These are phyloP conservation scores for Skeletonema costatum DNA, from an alignment of 108 stramenopile species.

Conservation along the genomic window DNA sequence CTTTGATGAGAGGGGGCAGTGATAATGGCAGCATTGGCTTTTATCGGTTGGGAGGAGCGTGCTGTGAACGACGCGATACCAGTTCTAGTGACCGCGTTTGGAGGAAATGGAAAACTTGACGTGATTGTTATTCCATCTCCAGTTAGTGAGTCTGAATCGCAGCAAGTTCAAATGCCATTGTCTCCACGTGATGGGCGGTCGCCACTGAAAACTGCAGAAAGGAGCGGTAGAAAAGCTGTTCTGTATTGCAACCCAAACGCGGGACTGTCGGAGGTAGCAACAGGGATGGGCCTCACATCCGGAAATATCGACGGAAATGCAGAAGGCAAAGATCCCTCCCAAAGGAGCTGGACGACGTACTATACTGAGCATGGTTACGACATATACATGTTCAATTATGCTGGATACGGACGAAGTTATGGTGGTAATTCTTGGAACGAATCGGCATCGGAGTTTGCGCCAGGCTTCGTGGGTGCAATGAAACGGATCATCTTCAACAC, in stretches of 20 bases:
- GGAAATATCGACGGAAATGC: conserved; percentile 61
- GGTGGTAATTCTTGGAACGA: conserved; percentile 40
- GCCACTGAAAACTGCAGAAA: neutral
- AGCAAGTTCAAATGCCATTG: conserved; percentile 22
- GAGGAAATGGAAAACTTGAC: conserved; percentile 53
- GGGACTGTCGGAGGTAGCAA: conserved; percentile 80
- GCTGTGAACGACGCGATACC: conserved; percentile 13
- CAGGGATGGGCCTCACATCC: conserved; percentile 82
- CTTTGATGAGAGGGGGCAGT: neutral
- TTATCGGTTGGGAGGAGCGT: conserved; percentile 16
- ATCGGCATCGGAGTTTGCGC: conserved; percentile 28
- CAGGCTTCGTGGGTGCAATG: conserved; percentile 53
- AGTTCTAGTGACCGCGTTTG: neutral
- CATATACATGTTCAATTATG: conserved; percentile 88
- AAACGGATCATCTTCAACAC: conserved; percentile 52
- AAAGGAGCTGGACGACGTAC: conserved; percentile 78
- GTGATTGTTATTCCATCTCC: conserved; percentile 73
- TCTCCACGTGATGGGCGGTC: conserved; percentile 42
- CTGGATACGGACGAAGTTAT: conserved; percentile 83
- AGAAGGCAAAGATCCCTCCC: conserved; percentile 8
- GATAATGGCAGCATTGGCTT: neutral
- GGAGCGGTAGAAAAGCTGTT: conserved; percentile 59
- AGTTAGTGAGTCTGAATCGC: neutral
- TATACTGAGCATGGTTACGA: conserved; percentile 79
- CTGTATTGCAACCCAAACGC: conserved; percentile 93